These are phyloP conservation scores for Trametes versicolor DNA, from an alignment of 1,284 basidiomycete species.

Conservation along the genomic window DNA sequence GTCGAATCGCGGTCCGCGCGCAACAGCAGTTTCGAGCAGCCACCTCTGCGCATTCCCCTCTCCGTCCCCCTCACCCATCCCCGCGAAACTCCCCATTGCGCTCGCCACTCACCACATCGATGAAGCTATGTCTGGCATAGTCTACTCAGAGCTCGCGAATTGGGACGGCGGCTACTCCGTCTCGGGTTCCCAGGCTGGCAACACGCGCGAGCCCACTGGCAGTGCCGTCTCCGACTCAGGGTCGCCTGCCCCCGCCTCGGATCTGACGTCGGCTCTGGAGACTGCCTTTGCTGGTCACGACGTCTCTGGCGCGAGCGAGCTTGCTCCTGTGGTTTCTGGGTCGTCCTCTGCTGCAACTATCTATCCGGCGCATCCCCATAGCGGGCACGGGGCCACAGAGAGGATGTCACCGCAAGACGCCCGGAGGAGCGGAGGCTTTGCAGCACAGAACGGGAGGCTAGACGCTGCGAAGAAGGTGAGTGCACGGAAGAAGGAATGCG, in stretches of 20 bases:
- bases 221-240: slow-evolving; percentile 13
- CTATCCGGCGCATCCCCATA: not conserved
- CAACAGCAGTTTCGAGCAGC: slow-evolving; percentile 2
- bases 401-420: not conserved
- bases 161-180: slow-evolving; percentile 39
- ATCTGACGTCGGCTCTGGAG: slow-evolving; percentile 2
- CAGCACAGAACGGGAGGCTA: not conserved
- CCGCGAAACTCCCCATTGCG: not conserved
- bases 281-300: not conserved
- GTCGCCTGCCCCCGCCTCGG: slow-evolving; percentile 10
- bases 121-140: slow-evolving; percentile 17
- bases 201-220: slow-evolving; percentile 20
- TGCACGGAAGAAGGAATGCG: not conserved
- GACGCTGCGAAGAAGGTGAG: slow-evolving; percentile 21
- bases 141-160: slow-evolving; percentile 41
- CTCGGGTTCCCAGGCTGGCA: slow-evolving; percentile 16
- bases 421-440: not conserved
- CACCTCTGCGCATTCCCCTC: slow-evolving; percentile 7
- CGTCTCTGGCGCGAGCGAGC: not conserved
- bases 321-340: not conserved
- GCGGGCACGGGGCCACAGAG: not conserved
- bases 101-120: slow-evolving; percentile 2
- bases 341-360: slow-evolving; percentile 1
- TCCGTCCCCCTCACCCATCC: not conserved
- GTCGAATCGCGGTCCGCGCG: slow-evolving; percentile 15